These are phyloP conservation scores for bread wheat (Triticum aestivum) DNA, from an alignment of 176 grass and related monocot species.

Conservation along the genomic window DNA sequence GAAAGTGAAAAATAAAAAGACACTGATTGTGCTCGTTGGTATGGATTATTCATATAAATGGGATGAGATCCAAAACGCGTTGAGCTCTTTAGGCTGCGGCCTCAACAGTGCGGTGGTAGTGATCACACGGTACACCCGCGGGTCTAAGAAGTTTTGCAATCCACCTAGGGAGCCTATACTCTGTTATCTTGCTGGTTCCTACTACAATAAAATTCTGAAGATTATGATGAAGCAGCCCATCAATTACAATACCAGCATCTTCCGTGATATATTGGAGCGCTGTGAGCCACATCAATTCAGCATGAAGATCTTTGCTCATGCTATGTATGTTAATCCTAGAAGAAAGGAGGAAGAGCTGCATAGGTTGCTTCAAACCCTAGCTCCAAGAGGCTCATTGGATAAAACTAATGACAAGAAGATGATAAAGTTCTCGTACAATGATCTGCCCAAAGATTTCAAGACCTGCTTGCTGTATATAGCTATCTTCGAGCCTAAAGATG, in stretches of 20 bases:
- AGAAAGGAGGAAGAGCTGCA: no score
- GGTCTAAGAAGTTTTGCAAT: neutral
- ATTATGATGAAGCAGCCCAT: neutral
- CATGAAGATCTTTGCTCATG: neutral
- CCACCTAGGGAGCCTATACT: neutral
- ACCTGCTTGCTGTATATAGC: no score
- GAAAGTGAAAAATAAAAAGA: neutral
- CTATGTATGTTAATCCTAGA: neutral
- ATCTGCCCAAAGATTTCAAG: no score
- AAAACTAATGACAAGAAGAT: no score
- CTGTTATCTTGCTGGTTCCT: no score
- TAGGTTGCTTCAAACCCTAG: no score
- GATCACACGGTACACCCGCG: neutral
- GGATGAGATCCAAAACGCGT: neutral
- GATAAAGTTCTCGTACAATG: no score
- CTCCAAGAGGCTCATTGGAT: no score
- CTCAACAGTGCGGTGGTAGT: neutral
- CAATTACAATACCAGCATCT: neutral
- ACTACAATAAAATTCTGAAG: no score
- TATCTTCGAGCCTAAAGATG: no score
- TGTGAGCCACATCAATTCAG: neutral
- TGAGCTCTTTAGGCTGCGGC: neutral
- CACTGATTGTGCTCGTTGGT: neutral
- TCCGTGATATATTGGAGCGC: neutral
- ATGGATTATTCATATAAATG: no score